Evolutionary conservation across 352 stramenopile genomes (phyloP).

Genomic region (Phytophthora hibernalis): DNA sequence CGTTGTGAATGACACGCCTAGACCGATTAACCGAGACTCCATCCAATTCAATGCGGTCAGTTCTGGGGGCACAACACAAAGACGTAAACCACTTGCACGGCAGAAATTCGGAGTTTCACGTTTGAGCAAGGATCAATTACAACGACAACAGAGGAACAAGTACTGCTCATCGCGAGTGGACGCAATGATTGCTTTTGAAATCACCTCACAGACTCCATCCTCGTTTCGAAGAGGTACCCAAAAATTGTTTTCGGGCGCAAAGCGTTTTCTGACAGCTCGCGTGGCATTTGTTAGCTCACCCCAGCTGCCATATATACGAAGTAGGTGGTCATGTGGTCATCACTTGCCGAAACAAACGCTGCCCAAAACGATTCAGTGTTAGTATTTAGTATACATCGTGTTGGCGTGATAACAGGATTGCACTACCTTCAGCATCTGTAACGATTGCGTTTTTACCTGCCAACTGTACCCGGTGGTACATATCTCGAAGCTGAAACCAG

Average conservation of each 20-base stretch:
- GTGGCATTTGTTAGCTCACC: conserved; percentile 3
- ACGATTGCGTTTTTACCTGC: not conserved
- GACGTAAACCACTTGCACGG: conserved; percentile 18
- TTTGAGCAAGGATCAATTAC: conserved; percentile 1
- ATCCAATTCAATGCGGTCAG: conserved; percentile 13
- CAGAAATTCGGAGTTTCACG: not conserved
- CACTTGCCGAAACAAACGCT: conserved; percentile 10
- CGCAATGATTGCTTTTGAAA: not conserved
- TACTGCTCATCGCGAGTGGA: not conserved
- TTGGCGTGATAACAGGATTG: too few relatives aligned
- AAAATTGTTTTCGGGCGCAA: not conserved
- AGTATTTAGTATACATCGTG: too few relatives aligned
- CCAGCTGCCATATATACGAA: conserved; percentile 14
- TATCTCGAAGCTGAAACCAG: too few relatives aligned
- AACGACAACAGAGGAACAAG: conserved; percentile 4
- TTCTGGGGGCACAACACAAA: conserved; percentile 1
- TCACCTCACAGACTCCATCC: not conserved
- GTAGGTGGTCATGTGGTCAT: conserved; percentile 1
- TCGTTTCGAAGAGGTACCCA: conserved; percentile 3
- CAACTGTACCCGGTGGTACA: too few relatives aligned
- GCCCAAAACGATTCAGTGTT: not conserved
- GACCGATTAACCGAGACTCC: conserved; percentile 12
- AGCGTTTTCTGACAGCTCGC: not conserved
- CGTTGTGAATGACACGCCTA: too few relatives aligned
- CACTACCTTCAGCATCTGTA: not conserved